Evolutionary conservation across 768 basidiomycete genomes (phyloP), one percentile per base, ranked within the genome.

Genomic region (Pulveroboletus sp.): DNA sequence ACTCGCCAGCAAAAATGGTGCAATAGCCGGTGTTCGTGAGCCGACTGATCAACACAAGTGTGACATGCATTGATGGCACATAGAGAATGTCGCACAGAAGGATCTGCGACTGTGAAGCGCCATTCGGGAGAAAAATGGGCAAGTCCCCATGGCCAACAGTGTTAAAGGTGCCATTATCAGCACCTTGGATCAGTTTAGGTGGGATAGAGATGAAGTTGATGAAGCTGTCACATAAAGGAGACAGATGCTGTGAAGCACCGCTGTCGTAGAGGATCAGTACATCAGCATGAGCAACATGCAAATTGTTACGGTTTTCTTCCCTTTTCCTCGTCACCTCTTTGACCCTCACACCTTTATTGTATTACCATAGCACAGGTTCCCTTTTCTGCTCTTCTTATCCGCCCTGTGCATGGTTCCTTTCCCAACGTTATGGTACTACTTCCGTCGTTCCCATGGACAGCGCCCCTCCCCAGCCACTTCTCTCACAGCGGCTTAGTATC

Each of bases 11-110:
- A 27, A 27, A 27, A 27, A 27, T 9, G 5, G 25, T 9, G 9
- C 25, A 9, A 27, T 9, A 27, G 25, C 25, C 42, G 1, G 49
- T 38, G 2, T 24, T 17, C 1, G 38, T 23, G 2, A 53, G 43
- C 5, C 13, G 3, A 19, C 49, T 40, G 13, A 63, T 55, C 0
- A 60, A 65, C 13, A 66, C 37, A 0, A 68, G 55, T 3, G 50
- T 63, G 24, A 58, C 45, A 8, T 49, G 57, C 42, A 33, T 43
- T 9, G 4, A 10, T 2, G 58, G 64, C 5, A 49, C 47, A 19
- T 66, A 54, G 5, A 65, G 42, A 50, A 50, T 20, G 27, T 42
- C 42, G 20, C 32, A 33, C 8, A 49, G 17, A 2, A 38, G 16
- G n/a, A 49, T 6, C 1, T 11, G 20, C 2, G 29, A 23, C 4